A percentile compares a stretch with the other conserved stretches of the same genome.
Evolutionary conservation across 176 grass and related monocot genomes (phyloP).

Genomic region (Avena atlantica): DNA sequence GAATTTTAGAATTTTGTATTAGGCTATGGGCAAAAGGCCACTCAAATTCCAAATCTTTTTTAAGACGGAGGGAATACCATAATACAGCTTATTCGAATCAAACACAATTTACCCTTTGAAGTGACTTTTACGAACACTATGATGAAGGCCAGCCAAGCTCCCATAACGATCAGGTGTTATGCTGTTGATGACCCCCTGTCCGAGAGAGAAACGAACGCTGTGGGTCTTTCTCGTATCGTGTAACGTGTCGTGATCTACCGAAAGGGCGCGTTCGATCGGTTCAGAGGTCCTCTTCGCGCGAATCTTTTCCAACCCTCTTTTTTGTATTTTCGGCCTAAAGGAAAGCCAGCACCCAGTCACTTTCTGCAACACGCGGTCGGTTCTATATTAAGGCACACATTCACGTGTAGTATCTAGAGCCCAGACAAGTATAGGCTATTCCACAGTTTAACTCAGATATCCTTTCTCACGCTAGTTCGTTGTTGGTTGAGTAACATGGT

Average conservation of each 20-base stretch:
- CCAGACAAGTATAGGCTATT: too few relatives aligned
- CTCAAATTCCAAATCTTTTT: too few relatives aligned
- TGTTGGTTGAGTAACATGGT: too few relatives aligned
- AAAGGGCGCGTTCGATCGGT: not conserved
- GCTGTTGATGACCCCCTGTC: not conserved
- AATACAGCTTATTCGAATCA: too few relatives aligned
- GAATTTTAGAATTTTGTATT: too few relatives aligned
- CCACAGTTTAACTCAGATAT: too few relatives aligned
- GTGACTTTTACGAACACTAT: not conserved
- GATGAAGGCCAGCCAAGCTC: not conserved
- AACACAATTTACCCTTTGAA: too few relatives aligned
- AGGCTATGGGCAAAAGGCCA: too few relatives aligned
- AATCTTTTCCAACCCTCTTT: not conserved
- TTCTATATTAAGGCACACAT: not conserved
- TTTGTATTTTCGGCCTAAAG: slow-evolving; percentile 5
- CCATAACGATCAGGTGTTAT: not conserved
- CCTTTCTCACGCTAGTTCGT: too few relatives aligned
- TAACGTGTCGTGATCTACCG: slow-evolving; percentile 14
- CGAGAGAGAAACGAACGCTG: not conserved
- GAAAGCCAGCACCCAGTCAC: not conserved
- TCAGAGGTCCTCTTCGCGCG: not conserved
- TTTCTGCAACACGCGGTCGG: not conserved
- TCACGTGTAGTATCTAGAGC: too few relatives aligned
- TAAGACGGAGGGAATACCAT: too few relatives aligned
- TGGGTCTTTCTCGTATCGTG: not conserved